Base-by-base conservation (phyloP, 768 basidiomycete genomes). In the Lentinula boryana region DNA sequence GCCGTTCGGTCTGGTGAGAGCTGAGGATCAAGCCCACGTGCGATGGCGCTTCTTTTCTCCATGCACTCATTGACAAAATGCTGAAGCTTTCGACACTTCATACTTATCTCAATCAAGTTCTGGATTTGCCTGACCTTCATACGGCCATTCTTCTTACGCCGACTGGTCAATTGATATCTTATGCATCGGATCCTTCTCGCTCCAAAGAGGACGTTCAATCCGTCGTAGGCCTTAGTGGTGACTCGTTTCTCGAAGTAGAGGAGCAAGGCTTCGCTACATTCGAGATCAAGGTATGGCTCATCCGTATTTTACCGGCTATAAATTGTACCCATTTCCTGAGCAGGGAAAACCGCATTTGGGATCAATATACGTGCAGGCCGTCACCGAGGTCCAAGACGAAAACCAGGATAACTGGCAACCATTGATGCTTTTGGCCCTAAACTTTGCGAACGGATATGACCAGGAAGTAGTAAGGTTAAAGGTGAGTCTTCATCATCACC, bases 171-270 rank as follows among this genome's bases (percentile, higher is more conserved):
- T 75, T 92, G 31, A 80, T 92, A 21, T 88, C 87, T 1, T 84
- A 78, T 66, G 85, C 86, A 5, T 80, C 81, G 46, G 75, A 80
- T 31, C 78, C 79, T n/a, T 67, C 72, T 31, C 75, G 82, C 56
- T 71, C 84, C 31, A 92, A 91, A 72, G 90, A 92, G 66, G 85
- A 88, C 56, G 80, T 91, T 50, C 82, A 87, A 57, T 82, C 91
- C 46, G 75, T 87, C 31, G 87, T 86, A 7, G 90, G 90, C 15
- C 72, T 93, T 33, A 83, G 84, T 44, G 83, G 84, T 9, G 89
- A 91, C 70, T 78, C 90, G 36, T 93, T 91, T 90, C 84, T 84
- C 55, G 90, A 92, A 72, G 88, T 85, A 31, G 79, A 76, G 62
- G 84, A 82, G 23, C 78, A 85, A 50, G 85, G 83, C 9, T 75